Evolutionary conservation across 2,329 filamentous ascomycete genomes (phyloP).

Genomic region (Aspergillus vadensis): DNA sequence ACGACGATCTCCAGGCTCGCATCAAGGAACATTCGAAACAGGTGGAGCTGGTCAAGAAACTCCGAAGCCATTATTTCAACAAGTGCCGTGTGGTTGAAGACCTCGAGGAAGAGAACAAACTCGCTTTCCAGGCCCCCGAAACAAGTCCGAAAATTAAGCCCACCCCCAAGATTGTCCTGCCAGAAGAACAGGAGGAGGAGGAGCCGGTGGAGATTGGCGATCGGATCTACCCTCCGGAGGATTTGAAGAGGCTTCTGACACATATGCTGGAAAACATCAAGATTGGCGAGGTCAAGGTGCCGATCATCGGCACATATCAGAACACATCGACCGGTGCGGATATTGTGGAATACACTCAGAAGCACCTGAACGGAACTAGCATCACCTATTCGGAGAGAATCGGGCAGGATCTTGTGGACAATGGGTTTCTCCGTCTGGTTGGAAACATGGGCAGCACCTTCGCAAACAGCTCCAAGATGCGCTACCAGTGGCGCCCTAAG

Average conservation of each 20-base stretch:
- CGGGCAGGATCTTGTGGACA: slow-evolving; percentile 84
- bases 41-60: slow-evolving; percentile 84
- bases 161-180: slow-evolving; percentile 79
- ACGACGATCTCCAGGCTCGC: slow-evolving; percentile 86
- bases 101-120: slow-evolving; percentile 96
- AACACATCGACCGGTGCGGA: slow-evolving; percentile 91
- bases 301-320: slow-evolving; percentile 90
- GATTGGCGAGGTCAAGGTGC: slow-evolving; percentile 88
- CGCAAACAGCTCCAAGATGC: slow-evolving; percentile 95
- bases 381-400: slow-evolving; percentile 92
- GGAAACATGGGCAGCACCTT: slow-evolving; percentile 95
- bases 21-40: slow-evolving; percentile 95
- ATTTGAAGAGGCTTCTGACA: slow-evolving; percentile 84
- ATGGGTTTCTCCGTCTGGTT: slow-evolving; percentile 84
- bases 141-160: slow-evolving; percentile 63
- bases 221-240: slow-evolving; percentile 78
- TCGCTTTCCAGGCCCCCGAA: slow-evolving; percentile 87
- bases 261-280: slow-evolving; percentile 87
- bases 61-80: slow-evolving; percentile 96
- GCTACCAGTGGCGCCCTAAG: slow-evolving; percentile 95
- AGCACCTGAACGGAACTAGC: slow-evolving; percentile 78
- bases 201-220: slow-evolving; percentile 90
- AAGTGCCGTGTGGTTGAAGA: slow-evolving; percentile 96
- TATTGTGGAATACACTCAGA: slow-evolving; percentile 93
- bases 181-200: slow-evolving; percentile 68